Conservation (phyloP, 345 rosid genomes). For the Salix dunnii region DNA sequence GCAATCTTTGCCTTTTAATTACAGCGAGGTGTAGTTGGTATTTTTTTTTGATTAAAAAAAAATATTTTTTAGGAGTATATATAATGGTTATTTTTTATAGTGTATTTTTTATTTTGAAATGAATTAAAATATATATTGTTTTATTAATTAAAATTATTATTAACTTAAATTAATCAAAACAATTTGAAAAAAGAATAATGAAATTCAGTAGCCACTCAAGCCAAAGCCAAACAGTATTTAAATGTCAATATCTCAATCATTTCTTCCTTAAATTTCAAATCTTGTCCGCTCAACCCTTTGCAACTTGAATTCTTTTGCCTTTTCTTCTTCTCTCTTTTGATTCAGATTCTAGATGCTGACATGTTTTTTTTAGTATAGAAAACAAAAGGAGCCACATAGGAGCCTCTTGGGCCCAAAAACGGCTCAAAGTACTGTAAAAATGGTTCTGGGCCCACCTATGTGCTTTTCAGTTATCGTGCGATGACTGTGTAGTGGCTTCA, state of each 20-base stretch:
- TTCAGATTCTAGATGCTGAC: background rate
- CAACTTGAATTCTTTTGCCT: background rate
- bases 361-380: background rate
- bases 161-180: no score
- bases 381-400: background rate
- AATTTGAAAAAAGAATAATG: no score
- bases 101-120: no score
- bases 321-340: background rate
- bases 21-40: background rate
- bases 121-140: no score
- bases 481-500: background rate
- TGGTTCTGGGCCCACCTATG: slow-evolving; percentile 1
- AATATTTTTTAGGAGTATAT: no score
- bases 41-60: no score
- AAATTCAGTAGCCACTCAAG: no score
- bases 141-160: no score
- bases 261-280: background rate
- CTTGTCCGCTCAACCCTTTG: background rate
- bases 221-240: no score
- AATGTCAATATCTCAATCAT: background rate
- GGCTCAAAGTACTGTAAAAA: background rate
- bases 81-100: no score
- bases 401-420: slow-evolving; percentile 6
- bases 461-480: background rate
- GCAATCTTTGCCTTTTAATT: no score